Evolutionary conservation across 2,329 filamentous ascomycete genomes (phyloP).

Genomic region (Uncinocarpus reesii): DNA sequence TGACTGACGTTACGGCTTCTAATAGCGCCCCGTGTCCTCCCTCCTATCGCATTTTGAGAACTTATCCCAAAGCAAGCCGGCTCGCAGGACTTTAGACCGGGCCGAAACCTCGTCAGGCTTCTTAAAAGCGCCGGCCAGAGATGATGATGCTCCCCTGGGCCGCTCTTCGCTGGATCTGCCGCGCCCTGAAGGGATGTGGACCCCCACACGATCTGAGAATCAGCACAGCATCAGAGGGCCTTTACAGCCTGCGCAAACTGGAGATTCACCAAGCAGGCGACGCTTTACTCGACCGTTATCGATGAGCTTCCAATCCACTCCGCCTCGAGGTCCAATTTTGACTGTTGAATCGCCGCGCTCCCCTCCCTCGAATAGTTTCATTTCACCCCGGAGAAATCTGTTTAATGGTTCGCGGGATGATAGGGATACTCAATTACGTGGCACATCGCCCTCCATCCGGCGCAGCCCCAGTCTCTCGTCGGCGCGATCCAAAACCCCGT

Average conservation of each 20-base stretch:
- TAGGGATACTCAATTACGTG: not conserved
- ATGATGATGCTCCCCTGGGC: constrained; percentile 22
- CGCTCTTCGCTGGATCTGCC: constrained; percentile 37
- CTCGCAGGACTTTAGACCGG: constrained; percentile 16
- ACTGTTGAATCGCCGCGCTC: constrained; percentile 38
- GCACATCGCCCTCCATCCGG: not conserved
- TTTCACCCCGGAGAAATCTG: constrained; percentile 11
- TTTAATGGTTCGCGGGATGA: not conserved
- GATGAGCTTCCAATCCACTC: constrained; percentile 34
- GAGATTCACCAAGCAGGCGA: constrained; percentile 46
- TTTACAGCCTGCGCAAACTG: constrained; percentile 19
- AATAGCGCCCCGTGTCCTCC: constrained; percentile 40
- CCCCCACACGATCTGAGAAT: not conserved
- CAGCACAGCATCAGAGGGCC: not conserved
- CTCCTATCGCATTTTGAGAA: constrained; percentile 42
- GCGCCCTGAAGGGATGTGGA: constrained; percentile 34
- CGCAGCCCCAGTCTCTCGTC: constrained; percentile 11
- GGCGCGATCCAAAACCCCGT: constrained; percentile 28
- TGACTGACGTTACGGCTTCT: constrained; percentile 12
- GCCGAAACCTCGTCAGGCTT: constrained; percentile 24
- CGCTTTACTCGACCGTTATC: constrained; percentile 47
- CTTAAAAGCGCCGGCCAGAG: constrained; percentile 26
- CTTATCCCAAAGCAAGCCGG: constrained; percentile 27
- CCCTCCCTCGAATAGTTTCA: constrained; percentile 23
- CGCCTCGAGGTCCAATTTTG: constrained; percentile 34